phyloP scores from a whole-genome alignment of 176 grass and related monocot species.

The Rhynchospora pubera region DNA sequence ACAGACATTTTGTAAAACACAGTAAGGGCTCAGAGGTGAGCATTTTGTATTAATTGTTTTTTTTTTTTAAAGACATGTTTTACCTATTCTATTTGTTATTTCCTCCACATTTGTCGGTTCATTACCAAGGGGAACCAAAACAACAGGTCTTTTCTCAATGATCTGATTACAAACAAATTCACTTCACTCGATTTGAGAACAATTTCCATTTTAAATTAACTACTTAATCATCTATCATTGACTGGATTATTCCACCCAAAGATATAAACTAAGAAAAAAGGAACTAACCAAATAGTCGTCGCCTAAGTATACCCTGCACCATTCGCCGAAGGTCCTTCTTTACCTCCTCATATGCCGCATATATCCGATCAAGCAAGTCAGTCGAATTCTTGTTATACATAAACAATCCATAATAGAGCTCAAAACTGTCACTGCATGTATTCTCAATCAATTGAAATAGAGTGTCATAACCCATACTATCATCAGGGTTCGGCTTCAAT shows the following conservation, averaged over 20 bases:
- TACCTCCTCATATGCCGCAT: conserved; percentile 47
- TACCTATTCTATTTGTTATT: not conserved
- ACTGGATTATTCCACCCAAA: not conserved
- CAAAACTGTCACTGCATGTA: conserved; percentile 89
- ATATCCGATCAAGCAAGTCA: conserved; percentile 59
- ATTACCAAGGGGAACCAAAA: not conserved
- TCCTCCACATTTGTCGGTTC: not conserved
- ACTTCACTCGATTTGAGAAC: not conserved
- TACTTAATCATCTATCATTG: too few species aligned
- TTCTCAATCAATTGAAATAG: conserved; percentile 70
- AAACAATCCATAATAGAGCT: conserved; percentile 85
- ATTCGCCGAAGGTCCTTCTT: conserved; percentile 61
- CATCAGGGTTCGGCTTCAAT: conserved; percentile 37
- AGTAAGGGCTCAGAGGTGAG: not conserved
- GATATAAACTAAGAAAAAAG: not conserved
- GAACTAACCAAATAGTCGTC: conserved; percentile 41
- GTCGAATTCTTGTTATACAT: conserved; percentile 88
- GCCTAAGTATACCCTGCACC: conserved; percentile 57
- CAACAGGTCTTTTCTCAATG: not conserved
- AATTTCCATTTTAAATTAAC: not conserved
- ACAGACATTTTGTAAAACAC: not conserved
- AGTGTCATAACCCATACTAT: conserved; percentile 53
- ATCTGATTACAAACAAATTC: not conserved
- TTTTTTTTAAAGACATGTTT: not conserved
- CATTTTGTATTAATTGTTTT: not conserved